Percentiles rank a stretch among this genome's conserved stretches.
Evolutionary conservation across 257 asterid species (phyloP).

Genomic region (Salvia rosmarinus): DNA sequence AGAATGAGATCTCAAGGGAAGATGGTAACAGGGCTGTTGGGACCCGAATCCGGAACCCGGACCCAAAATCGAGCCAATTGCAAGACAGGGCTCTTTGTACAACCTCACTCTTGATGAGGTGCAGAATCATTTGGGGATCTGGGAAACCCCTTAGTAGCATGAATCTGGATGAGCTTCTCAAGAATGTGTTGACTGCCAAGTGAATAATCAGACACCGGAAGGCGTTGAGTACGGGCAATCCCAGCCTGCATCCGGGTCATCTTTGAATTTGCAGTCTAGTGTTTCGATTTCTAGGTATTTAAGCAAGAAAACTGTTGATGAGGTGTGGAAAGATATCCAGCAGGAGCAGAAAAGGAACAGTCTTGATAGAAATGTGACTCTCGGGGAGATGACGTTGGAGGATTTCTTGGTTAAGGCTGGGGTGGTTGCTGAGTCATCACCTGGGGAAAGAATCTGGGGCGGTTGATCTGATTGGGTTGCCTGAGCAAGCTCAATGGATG

Average conservation of each 20-base stretch:
- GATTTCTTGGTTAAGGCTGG: conserved; percentile 97
- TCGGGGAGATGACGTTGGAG: conserved; percentile 92
- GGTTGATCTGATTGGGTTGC: conserved; percentile 38
- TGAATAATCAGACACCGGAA: too few relatives aligned
- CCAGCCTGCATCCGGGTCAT: conserved; percentile 35
- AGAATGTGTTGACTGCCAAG: conserved; percentile 65
- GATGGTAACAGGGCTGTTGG: conserved; percentile 45
- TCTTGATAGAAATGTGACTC: conserved; percentile 59
- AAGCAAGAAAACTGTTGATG: conserved; percentile 87
- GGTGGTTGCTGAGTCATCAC: conserved; percentile 63
- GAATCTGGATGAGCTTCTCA: conserved; percentile 94
- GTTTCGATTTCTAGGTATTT: conserved; percentile 65
- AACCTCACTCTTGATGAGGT: conserved; percentile 94
- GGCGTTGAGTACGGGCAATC: conserved; percentile 42
- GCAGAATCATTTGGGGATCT: conserved; percentile 63
- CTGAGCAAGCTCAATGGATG: conserved; percentile 68
- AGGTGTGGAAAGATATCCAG: conserved; percentile 86
- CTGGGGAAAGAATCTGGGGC: conserved; percentile 43
- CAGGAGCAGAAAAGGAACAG: conserved; percentile 52
- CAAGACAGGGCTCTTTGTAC: conserved; percentile 73
- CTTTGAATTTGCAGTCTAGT: conserved; percentile 56
- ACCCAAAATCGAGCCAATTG: conserved; percentile 54
- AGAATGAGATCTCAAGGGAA: conserved; percentile 84
- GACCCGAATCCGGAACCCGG: conserved; percentile 45
- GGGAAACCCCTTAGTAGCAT: conserved; percentile 80